Base-by-base conservation (phyloP, 2,329 filamentous ascomycete genomes). In the Zymoseptoria passerinii region DNA sequence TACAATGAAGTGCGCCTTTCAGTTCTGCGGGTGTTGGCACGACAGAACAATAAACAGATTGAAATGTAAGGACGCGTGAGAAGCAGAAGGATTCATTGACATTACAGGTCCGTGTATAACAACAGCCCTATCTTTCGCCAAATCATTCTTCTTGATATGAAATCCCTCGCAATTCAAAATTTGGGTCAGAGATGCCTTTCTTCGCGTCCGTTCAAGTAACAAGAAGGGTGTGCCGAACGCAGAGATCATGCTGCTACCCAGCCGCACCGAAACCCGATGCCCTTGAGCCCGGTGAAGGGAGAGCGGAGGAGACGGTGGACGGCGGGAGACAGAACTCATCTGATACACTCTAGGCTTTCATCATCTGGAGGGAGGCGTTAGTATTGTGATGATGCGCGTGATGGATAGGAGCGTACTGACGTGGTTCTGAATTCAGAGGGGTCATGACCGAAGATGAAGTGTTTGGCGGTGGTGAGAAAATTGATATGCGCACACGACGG, bases 151-250 rank as follows among this genome's bases (percentile, higher is more conserved):
- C 29, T 3, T 56, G 7, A 18, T 50, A 50, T 44, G 35, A 52
- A 48, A 55, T 40, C 60, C 63, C 56, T 54, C 49, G 54, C 48
- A 58, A 49, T 59, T 61, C 58, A 67, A 65, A 53, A 44, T 44
- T n/a, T 58, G 63, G 60, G 74, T 97, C 92, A 97, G 92, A 96
- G 90, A 89, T 95, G 87, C 90, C 88, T 50, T 59, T 88, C 82
- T 87, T 90, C 84, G 92, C 94, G 92, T 96, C 86, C 92, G 92
- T 90, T 82, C 78, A 79, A 78, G 83, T 90, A 95, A 96, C 91
- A 97, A 96, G 92, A 88, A 86, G 82, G 77, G 82, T 96, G 92
- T 96, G 94, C 90, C 92, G 91, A 89, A 96, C 94, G 91, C 94
- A 87, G 83, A 91, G 91, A 86, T 97, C 94, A 99, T 83, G 80